phyloP scores from a whole-genome alignment of 1,139 yeast genomes.

The Nakaseomyces glabratus region DNA sequence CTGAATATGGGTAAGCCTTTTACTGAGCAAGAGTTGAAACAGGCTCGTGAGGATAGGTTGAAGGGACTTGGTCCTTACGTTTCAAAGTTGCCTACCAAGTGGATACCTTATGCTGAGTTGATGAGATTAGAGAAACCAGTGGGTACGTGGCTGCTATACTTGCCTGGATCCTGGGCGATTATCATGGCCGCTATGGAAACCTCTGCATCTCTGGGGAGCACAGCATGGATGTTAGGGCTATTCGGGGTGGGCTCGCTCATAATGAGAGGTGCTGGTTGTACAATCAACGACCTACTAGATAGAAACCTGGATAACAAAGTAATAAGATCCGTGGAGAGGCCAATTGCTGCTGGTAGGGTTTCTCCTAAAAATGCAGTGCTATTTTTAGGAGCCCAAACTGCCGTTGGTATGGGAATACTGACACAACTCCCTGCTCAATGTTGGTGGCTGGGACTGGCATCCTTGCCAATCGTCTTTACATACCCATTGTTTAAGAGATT shows the following conservation, averaged over 20 bases:
- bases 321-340: conserved; percentile 79
- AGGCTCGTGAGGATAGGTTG: conserved; percentile 49
- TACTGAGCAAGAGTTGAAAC: conserved; percentile 45
- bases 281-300: conserved; percentile 84
- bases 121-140: conserved; percentile 91
- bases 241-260: conserved; percentile 78
- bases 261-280: conserved; percentile 98
- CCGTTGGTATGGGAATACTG: conserved; percentile 67
- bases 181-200: conserved; percentile 71
- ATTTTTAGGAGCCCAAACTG: conserved; percentile 63
- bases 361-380: conserved; percentile 60
- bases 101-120: conserved; percentile 86
- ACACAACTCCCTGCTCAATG: conserved; percentile 71
- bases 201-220: conserved; percentile 56
- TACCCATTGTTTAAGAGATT: conserved; percentile 91
- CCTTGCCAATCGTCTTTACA: conserved; percentile 70
- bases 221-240: conserved; percentile 49
- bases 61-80: conserved; percentile 54
- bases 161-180: conserved; percentile 59
- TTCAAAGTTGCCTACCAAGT: conserved; percentile 52
- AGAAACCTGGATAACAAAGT: conserved; percentile 76
- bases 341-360: conserved; percentile 83
- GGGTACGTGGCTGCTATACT: conserved; percentile 72
- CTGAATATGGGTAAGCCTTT: conserved; percentile 27
- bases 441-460: conserved; percentile 71